phyloP scores from a whole-genome alignment of 2,329 filamentous ascomycete species.

The Monilinia polystroma region DNA sequence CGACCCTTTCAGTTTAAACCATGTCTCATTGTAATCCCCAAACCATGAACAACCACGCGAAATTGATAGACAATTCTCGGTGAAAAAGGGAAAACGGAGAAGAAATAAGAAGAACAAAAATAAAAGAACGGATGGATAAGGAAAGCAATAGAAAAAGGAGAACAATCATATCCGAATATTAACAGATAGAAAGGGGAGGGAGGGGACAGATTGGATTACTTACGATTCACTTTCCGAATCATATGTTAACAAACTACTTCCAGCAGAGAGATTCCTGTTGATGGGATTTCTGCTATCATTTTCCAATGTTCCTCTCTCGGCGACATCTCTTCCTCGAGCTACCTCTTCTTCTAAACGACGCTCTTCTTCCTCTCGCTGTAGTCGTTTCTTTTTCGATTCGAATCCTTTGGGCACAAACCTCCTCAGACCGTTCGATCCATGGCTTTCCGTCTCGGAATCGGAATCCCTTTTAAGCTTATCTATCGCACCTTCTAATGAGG shows the following conservation, averaged over 20 bases:
- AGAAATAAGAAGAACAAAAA: conserved; percentile 2
- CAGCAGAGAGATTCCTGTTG: conserved; percentile 19
- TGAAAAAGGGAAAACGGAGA: neutral
- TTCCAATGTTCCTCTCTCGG: conserved; percentile 39
- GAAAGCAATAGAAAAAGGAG: conserved; percentile 5
- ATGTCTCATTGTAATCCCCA: conserved; percentile 20
- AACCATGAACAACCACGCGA: conserved; percentile 5
- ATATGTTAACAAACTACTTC: conserved; percentile 37
- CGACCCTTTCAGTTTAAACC: neutral
- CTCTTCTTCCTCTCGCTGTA: conserved; percentile 46
- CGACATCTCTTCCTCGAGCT: conserved; percentile 39
- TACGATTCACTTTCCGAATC: conserved; percentile 41
- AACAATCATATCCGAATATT: neutral
- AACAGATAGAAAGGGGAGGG: too few relatives aligned
- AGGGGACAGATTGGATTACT: conserved; percentile 31
- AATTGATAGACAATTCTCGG: conserved; percentile 8
- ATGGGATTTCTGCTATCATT: conserved; percentile 30
- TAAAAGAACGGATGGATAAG: neutral
- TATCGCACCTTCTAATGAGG: conserved; percentile 32
- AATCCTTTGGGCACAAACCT: conserved; percentile 56
- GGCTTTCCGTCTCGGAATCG: conserved; percentile 31
- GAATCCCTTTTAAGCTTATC: conserved; percentile 35
- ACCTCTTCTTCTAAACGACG: conserved; percentile 43
- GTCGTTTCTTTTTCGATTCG: conserved; percentile 49
- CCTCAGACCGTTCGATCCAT: conserved; percentile 43